Base-by-base conservation (phyloP, 768 basidiomycete genomes). In the Dioszegia aurantiaca region DNA sequence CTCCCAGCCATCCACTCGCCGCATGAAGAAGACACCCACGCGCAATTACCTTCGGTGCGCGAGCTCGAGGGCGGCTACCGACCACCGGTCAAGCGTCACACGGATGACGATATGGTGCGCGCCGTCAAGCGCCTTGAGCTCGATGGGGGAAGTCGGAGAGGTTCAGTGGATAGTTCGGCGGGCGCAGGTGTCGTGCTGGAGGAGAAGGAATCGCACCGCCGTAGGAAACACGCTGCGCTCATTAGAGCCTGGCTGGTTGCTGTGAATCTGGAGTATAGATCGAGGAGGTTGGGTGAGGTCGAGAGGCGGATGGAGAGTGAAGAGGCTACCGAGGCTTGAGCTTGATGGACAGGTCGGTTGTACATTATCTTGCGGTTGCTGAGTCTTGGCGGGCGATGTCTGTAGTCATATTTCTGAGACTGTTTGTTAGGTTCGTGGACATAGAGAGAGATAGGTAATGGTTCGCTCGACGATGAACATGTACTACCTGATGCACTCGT, bases 111-210 rank as follows among this genome's bases (percentile, higher is more conserved):
- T 27, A 63, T 73, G 44, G 56, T 62, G 3, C 41, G 69, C 3
- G 69, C 65, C 26, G 72, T 73, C 58, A 73, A 73, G 56, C 53
- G 72, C 39, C 42, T 73, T 4, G 72, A 73, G 48, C 53, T 73
- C 17, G 62, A 55, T 64, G 36, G 49, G 51, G 48, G 48, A 62
- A 31, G 59, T 48, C 33, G 49, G 59, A 28, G 69, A 72, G 48
- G 67, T 63, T 41, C 69, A 46, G 69, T 41, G 67, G 54, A 72
- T 72, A 47, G 62, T 42, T 63, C 64, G 66, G 26, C 70, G 12
- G 59, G 69, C 1, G 65, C 69, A 36, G 69, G n/a, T n/a, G n/a
- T 68, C 5, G 70, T 70, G 26, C 37, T 66, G 4, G 69, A 56
- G 43, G 39, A 59, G 28, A 48, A 56, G 28, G 41, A 61, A 28